Evolutionary conservation across 2,329 filamentous ascomycete genomes (phyloP).

Genomic region (Phialophora tarda): DNA sequence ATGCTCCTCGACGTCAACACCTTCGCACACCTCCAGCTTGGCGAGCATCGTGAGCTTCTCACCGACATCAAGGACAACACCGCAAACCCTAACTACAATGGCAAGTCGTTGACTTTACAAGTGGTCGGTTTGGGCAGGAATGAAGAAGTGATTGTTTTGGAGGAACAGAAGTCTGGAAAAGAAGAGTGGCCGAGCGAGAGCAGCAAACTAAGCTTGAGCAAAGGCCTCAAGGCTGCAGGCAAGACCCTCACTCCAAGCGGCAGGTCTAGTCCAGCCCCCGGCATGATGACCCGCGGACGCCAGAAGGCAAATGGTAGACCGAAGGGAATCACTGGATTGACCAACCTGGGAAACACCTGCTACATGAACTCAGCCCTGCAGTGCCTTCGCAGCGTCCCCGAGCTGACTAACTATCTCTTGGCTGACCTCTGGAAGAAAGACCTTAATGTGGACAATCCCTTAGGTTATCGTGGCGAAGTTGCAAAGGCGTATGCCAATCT

Average conservation of each 20-base stretch:
- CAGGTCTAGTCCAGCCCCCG: conserved; percentile 71
- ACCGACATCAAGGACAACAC: conserved; percentile 70
- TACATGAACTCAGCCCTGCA: conserved; percentile 99
- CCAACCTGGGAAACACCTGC: conserved; percentile 94
- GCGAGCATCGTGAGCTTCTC: conserved; percentile 68
- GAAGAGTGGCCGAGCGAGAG: conserved; percentile 34
- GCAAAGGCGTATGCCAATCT: conserved; percentile 82
- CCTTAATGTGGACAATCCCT: conserved; percentile 81
- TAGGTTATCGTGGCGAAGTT: conserved; percentile 84
- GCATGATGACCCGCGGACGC: conserved; percentile 71
- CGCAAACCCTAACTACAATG: conserved; percentile 76
- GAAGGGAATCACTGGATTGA: conserved; percentile 78
- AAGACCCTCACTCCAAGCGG: conserved; percentile 60
- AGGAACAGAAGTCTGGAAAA: conserved; percentile 66
- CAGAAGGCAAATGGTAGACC: conserved; percentile 71
- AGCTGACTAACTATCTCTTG: conserved; percentile 90
- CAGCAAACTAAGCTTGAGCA: conserved; percentile 25
- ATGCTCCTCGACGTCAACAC: conserved; percentile 67
- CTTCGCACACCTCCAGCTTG: conserved; percentile 67
- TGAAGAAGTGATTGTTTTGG: conserved; percentile 79
- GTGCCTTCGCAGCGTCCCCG: conserved; percentile 90
- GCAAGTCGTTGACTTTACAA: conserved; percentile 65
- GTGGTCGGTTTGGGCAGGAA: conserved; percentile 72
- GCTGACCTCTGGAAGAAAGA: conserved; percentile 74
- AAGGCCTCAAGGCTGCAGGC: conserved; percentile 45